These are phyloP conservation scores for Aspergillus sp. DNA, from an alignment of 2,329 filamentous ascomycete genomes.

Conservation along the genomic window DNA sequence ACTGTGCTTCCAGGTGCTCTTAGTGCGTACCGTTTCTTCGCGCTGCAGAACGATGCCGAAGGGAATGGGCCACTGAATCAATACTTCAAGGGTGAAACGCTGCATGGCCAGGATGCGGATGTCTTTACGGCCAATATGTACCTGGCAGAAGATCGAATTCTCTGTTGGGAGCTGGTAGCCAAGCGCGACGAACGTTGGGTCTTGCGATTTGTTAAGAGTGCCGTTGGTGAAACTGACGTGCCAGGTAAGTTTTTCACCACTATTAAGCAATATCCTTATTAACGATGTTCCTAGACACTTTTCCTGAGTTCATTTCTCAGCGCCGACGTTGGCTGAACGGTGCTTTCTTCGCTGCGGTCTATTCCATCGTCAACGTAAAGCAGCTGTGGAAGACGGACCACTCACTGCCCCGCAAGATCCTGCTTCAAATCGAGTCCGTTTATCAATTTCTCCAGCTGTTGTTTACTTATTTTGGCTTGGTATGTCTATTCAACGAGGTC, in stretches of 20 bases:
- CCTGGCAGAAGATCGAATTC: constrained; percentile 94
- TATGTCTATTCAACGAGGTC: constrained; percentile 15
- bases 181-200: constrained; percentile 96
- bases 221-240: constrained; percentile 96
- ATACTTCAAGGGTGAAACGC: constrained; percentile 98
- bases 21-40: constrained; percentile 93
- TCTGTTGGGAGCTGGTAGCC: constrained; percentile 96
- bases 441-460: constrained; percentile 91
- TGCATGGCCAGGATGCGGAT: constrained; percentile 93
- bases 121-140: constrained; percentile 99
- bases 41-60: constrained; percentile 92
- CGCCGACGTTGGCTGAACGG: constrained; percentile 96
- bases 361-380: constrained; percentile 90
- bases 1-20: constrained; percentile 93
- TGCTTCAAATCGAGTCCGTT: constrained; percentile 91
- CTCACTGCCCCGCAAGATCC: constrained; percentile 79
- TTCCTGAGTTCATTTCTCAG: constrained; percentile 97
- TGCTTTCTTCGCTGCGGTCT: constrained; percentile 97
- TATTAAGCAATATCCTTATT: not conserved
- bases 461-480: constrained; percentile 95
- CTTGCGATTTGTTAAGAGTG: constrained; percentile 94
- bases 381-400: constrained; percentile 95
- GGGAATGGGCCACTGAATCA: constrained; percentile 94
- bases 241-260: constrained; percentile 60
- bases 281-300: constrained; percentile 61